Evolutionary conservation across 139 green algal species (phyloP).

Genomic region (Chlorella ohadii): DNA sequence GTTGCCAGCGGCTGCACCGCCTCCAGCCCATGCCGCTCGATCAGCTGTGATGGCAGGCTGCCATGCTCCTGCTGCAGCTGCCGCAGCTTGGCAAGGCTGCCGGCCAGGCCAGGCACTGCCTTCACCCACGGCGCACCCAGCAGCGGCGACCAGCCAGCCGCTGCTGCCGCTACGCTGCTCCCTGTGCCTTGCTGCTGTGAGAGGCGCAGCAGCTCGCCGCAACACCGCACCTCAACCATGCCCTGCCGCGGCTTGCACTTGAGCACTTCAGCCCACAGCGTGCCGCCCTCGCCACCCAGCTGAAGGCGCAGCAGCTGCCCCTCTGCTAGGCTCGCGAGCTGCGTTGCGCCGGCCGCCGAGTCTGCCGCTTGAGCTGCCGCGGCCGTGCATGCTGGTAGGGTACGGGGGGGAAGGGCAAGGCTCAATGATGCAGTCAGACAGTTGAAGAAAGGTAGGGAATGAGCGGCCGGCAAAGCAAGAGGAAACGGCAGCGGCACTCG

Average conservation of each 20-base stretch:
- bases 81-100: conserved; percentile 29
- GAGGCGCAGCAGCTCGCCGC: conserved; percentile 25
- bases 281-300: not conserved
- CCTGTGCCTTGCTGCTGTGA: no score
- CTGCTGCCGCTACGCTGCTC: not conserved
- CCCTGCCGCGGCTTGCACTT: not conserved
- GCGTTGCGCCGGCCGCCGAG: no score
- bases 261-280: conserved; percentile 22
- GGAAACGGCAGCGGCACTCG: no score
- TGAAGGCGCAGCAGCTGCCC: not conserved
- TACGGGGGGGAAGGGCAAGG: no score
- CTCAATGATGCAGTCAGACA: no score
- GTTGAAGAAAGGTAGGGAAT: no score
- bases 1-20: not conserved
- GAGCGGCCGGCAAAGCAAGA: no score
- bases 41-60: conserved; percentile 14
- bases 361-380: no score
- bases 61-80: conserved; percentile 17
- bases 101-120: conserved; percentile 21
- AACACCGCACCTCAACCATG: conserved; percentile 7
- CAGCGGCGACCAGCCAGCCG: conserved; percentile 29
- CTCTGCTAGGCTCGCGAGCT: no score
- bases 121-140: conserved; percentile 43
- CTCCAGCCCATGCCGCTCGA: not conserved
- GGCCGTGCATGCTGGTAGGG: no score